Conservation (phyloP, 2,329 filamentous ascomycete species). For the Escovopsis weberi region DNA sequence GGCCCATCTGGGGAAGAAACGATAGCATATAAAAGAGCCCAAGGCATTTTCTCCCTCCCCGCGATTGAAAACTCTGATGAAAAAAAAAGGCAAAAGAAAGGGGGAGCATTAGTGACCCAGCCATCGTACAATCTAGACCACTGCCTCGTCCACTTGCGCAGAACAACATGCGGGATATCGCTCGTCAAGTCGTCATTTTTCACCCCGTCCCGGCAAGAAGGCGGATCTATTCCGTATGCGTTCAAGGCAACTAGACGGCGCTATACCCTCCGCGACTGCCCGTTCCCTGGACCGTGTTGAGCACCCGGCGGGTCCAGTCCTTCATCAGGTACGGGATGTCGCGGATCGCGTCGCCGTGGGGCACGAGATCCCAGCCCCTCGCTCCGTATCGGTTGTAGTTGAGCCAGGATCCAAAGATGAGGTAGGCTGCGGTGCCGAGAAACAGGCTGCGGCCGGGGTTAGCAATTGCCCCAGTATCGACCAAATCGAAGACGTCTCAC, state of each 20-base stretch:
- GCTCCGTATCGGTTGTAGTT: slow-evolving; percentile 97
- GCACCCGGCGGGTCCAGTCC: slow-evolving; percentile 67
- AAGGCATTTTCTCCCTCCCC: neutral
- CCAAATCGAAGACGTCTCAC: too few species aligned
- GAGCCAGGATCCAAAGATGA: slow-evolving; percentile 97
- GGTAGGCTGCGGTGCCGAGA: slow-evolving; percentile 70
- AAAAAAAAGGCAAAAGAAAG: too few species aligned
- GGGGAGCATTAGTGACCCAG: neutral
- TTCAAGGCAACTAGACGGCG: slow-evolving; percentile 49
- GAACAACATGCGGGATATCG: neutral
- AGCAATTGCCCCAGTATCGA: neutral
- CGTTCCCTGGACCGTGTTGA: slow-evolving; percentile 72
- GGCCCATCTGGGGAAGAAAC: slow-evolving; percentile 1
- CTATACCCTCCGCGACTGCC: slow-evolving; percentile 85
- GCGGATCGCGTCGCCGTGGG: slow-evolving; percentile 81
- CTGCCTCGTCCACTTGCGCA: neutral
- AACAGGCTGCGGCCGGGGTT: slow-evolving; percentile 49
- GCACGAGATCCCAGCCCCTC: slow-evolving; percentile 85
- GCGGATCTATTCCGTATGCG: neutral
- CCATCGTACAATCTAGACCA: slow-evolving; percentile 4
- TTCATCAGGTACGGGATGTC: slow-evolving; percentile 86
- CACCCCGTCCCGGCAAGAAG: too few species aligned
- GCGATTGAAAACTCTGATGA: too few species aligned
- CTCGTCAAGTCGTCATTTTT: too few species aligned
- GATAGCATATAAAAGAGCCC: slow-evolving; percentile 2